These are phyloP conservation scores for Amaranthus cruentus DNA, from an alignment of 148 eudicot genomes.

Conservation along the genomic window DNA sequence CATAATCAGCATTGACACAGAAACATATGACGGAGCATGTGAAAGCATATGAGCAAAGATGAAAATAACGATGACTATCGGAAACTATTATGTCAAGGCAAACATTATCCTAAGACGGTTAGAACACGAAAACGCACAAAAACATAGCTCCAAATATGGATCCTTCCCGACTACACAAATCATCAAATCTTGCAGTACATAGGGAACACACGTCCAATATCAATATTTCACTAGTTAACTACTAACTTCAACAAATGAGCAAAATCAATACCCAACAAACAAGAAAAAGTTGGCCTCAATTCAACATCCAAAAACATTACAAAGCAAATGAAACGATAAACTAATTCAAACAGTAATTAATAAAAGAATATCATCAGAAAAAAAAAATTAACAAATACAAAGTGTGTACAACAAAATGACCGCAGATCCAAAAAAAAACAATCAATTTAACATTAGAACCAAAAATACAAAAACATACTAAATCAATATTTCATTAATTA, in stretches of 20 bases:
- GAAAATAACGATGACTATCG: neutral
- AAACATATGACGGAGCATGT: neutral
- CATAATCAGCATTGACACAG: neutral
- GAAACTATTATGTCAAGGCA: neutral
- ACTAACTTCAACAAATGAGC: neutral
- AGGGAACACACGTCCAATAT: neutral
- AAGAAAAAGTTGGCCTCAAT: neutral
- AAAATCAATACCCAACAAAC: neutral
- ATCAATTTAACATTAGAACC: too few relatives aligned
- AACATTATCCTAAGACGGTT: neutral
- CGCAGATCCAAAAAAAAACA: too few relatives aligned
- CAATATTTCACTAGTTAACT: neutral
- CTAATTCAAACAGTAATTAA: neutral
- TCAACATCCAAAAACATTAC: neutral
- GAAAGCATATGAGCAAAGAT: neutral
- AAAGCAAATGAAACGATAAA: neutral
- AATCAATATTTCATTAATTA: too few relatives aligned
- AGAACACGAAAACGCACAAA: neutral
- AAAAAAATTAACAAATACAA: slow-evolving; percentile 27
- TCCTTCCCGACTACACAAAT: neutral
- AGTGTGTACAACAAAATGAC: neutral
- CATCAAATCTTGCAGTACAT: neutral
- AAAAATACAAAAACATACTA: too few relatives aligned
- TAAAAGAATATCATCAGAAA: neutral
- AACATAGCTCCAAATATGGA: neutral